Base-by-base conservation (phyloP, 164 flowering plant genomes). In the Nymphaea thermarum region DNA sequence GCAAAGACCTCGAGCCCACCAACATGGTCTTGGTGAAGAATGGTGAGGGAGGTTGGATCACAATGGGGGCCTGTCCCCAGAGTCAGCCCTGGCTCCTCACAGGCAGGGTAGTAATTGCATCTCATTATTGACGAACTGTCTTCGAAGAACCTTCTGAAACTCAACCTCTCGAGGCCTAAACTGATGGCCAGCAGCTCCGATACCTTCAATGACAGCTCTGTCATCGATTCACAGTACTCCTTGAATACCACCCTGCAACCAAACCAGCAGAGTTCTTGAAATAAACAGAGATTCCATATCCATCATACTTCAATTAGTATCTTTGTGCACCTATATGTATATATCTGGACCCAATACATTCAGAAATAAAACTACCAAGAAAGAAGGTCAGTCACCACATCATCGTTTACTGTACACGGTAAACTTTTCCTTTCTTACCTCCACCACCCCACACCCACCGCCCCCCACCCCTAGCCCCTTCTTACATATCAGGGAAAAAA, bases 211-310 rank as follows among this genome's bases (percentile, higher is more conserved):
- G 77, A 69, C 14, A 82, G 63, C 1, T 47, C 60, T 57, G 71
- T 70, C 83, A 83, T 80, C 65, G 79, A 79, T 66, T 80, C 73
- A 66, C 87, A 84, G 59, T 82, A 82, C 62, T 69, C 73, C 63
- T 84, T 77, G 57, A 72, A 80, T 2, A 80, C 71, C 43, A 43
- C 8, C 68, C 83, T 84, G 47, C 61, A 53, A 65, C 59, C 47
- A 36, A 43, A 47, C 55, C 7, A 4, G 12, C 12, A 47, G 11
- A 47, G 55, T 6, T 47, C 11, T 6, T 12, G 2, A 47, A 6
- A 47, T 6, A 47, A 47, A 47, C 7, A 12, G 11, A 2, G 12
- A 47, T 45, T 45, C 11, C 2, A 10, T 45, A 55, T 8, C 6
- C 63, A n/a, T 2, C 16, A 6, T 10, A 6, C 17, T 3, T 60